Evolutionary conservation across 176 grass and related monocot genomes (phyloP), one percentile per base, ranked within the genome.

Genomic region (Ampelocalamus luodianensis): DNA sequence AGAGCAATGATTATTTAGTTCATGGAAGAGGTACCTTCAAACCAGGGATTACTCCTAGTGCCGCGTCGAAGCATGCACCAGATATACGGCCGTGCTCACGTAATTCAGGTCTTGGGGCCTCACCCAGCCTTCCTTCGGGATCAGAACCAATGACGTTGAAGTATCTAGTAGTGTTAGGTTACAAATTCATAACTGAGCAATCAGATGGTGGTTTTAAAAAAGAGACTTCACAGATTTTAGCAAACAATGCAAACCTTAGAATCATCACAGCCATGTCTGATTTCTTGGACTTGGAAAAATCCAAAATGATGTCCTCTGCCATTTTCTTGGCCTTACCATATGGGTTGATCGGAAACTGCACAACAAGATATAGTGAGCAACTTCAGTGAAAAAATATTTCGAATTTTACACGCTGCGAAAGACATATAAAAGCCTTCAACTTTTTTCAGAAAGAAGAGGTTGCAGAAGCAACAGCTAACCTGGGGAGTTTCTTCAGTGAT

Each of bases 81-180:
- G 95, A 97, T 79, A 97, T 97, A 7, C 90, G 90, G 3, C 95
- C 95, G 15, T 97, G 95, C 74, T 93, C 95, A 66, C 92, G 84
- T 68, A 97, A 48, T 63, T 97, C 95, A 66, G 90, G 95, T 84
- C 86, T 80, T 51, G 95, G 95, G 89, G 92, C 90, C 70, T 97
- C 95, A 29, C 95, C 95, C 70, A 97, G 66, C 65, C 90, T 90
- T 10, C 95, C 95, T 90, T 92, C 88, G 7, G 92, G 95, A 43
- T 97, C 95, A 81, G 95, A 97, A 71, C 95, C 95, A 81, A 97
- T 97, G 68, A 97, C 95, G 70, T 97, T 97, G 86, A 97, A 97
- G 87, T 97, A 97, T 88, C 95, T 97, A 62, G 56, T 14, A 53
- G 55, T 14, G 61, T 72, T 18, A 87, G 18, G 9, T 68, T 68